Evolutionary conservation across 495 filamentous ascomycete species (phyloP).

Genomic region (Aspergillus hancockii): DNA sequence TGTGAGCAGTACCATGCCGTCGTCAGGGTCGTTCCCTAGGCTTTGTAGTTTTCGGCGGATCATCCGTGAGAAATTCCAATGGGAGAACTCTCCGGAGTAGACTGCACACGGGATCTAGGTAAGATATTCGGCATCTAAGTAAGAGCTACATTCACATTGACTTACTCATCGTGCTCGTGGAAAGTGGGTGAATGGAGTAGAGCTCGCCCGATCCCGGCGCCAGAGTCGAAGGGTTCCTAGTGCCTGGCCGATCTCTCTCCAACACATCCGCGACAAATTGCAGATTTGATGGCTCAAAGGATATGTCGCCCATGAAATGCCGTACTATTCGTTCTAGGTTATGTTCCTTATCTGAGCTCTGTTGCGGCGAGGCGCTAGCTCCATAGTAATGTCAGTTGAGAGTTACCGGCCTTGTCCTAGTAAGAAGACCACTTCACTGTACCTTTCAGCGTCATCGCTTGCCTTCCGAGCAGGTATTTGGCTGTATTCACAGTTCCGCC

Average conservation of each 20-base stretch:
- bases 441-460: neutral
- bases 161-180: slow-evolving; percentile 23
- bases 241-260: neutral
- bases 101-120: neutral
- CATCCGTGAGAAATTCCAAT: slow-evolving; percentile 22
- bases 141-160: neutral
- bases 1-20: slow-evolving; percentile 6
- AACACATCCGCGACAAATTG: slow-evolving; percentile 10
- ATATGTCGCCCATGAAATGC: slow-evolving; percentile 22
- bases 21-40: slow-evolving; percentile 10
- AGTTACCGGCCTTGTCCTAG: neutral
- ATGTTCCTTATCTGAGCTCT: neutral
- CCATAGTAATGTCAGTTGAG: neutral
- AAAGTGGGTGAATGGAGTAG: slow-evolving; percentile 23
- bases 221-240: neutral
- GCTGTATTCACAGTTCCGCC: slow-evolving; percentile 17
- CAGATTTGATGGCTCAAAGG: slow-evolving; percentile 13
- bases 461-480: neutral
- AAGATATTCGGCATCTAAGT: neutral
- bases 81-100: slow-evolving; percentile 19
- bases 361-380: neutral
- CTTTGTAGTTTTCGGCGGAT: slow-evolving; percentile 16
- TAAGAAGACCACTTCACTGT: neutral
- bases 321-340: slow-evolving; percentile 19
- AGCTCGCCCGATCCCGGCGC: slow-evolving; percentile 8